A percentile compares a stretch with the other conserved stretches of the same genome.
Evolutionary conservation across 306 rosid species (phyloP).

Genomic region (Astragalus glycyphyllos): DNA sequence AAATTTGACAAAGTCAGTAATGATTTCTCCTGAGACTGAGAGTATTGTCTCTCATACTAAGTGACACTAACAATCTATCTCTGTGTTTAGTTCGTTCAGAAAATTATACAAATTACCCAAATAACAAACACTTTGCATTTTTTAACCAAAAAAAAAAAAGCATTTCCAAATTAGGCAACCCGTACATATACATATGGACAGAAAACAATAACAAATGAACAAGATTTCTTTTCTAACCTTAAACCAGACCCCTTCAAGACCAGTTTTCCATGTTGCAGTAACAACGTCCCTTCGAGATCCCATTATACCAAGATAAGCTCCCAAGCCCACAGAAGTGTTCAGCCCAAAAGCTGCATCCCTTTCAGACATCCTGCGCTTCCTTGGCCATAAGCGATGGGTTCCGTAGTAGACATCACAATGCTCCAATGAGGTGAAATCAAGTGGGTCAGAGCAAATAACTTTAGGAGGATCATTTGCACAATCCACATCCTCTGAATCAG

Average conservation of each 20-base stretch:
- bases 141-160: background rate
- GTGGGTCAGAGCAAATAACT: constrained; percentile 66
- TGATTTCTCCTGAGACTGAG: no score
- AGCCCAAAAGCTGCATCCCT: constrained; percentile 99
- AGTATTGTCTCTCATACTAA: no score
- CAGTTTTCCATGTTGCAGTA: constrained; percentile 95
- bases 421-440: constrained; percentile 66
- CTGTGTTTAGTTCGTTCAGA: background rate
- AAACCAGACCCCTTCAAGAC: constrained; percentile 97
- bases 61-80: no score
- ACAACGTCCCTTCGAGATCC: constrained; percentile 99
- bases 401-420: constrained; percentile 67
- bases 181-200: constrained; percentile 7
- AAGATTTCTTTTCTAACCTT: constrained; percentile 66
- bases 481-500: constrained; percentile 72
- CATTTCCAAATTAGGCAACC: constrained; percentile 27
- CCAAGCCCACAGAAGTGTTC: constrained; percentile 93
- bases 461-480: constrained; percentile 68
- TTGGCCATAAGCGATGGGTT: constrained; percentile 83
- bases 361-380: constrained; percentile 98
- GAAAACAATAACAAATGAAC: constrained; percentile 29
- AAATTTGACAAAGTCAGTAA: no score
- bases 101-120: constrained; percentile 28
- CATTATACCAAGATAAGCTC: constrained; percentile 97
- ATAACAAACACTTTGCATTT: constrained; percentile 5